Percentiles rank a stretch among this genome's conserved stretches.
Conservation (phyloP, 306 rosid genomes). For the Quercus parvula region DNA sequence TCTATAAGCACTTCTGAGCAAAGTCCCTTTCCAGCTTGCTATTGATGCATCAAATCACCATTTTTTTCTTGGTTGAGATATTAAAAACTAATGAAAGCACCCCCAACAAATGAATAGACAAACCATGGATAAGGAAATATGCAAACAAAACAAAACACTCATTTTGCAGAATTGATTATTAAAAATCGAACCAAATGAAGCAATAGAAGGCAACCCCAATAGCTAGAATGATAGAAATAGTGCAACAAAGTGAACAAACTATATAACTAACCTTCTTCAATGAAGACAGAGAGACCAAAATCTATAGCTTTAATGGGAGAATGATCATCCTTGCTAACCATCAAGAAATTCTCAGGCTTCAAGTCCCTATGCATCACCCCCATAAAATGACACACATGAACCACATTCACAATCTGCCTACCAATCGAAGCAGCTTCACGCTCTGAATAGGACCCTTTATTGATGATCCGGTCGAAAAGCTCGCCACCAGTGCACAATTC, state of each 20-base stretch:
- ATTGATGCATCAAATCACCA: not conserved
- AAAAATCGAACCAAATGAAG: no score
- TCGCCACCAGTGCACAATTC: slow-evolving; percentile 86
- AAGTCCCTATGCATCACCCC: slow-evolving; percentile 97
- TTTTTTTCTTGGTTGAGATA: not conserved
- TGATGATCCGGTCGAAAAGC: slow-evolving; percentile 75
- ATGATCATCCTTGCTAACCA: slow-evolving; percentile 41
- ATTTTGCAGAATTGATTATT: not conserved
- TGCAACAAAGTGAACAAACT: no score
- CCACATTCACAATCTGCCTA: slow-evolving; percentile 80
- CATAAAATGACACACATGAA: slow-evolving; percentile 92
- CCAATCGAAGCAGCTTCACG: slow-evolving; percentile 49
- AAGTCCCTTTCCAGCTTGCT: not conserved
- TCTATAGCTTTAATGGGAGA: slow-evolving; percentile 76
- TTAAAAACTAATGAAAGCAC: not conserved
- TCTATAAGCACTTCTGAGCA: not conserved
- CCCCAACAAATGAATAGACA: not conserved
- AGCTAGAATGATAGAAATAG: no score
- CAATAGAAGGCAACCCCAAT: no score
- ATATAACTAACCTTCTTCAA: slow-evolving; percentile 67
- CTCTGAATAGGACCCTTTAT: slow-evolving; percentile 64
- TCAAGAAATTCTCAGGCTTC: slow-evolving; percentile 88
- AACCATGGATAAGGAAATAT: not conserved
- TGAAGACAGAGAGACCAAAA: slow-evolving; percentile 87
- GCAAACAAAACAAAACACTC: not conserved